A percentile compares a stretch with the other conserved stretches of the same genome.
These are phyloP conservation scores for Metarhizium album DNA, from an alignment of 2,329 filamentous ascomycete genomes.

Conservation along the genomic window DNA sequence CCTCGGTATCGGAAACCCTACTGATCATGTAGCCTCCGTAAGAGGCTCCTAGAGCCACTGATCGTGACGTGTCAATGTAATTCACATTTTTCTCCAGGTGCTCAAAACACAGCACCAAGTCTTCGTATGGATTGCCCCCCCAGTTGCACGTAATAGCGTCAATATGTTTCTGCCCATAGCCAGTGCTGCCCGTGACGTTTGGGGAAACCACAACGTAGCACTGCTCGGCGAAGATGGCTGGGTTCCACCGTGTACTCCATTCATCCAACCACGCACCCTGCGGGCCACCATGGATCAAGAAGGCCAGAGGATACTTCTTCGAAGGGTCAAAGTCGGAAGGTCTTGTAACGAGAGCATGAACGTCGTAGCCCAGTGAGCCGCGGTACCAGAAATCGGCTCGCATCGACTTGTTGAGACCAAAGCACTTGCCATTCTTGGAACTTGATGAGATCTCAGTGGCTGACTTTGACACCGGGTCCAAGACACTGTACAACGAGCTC, in stretches of 20 bases:
- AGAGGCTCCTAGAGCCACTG: conserved; percentile 64
- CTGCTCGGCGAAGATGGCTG: conserved; percentile 75
- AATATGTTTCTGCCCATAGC: conserved; percentile 67
- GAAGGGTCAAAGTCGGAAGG: conserved; percentile 55
- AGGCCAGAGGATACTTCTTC: conserved; percentile 69
- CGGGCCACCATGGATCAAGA: conserved; percentile 75
- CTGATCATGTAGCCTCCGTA: conserved; percentile 71
- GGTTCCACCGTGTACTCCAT: conserved; percentile 81
- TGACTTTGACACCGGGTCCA: conserved; percentile 34
- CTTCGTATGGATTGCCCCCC: conserved; percentile 76
- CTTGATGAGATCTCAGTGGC: conserved; percentile 47
- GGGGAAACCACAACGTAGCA: conserved; percentile 75
- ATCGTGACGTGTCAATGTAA: conserved; percentile 57
- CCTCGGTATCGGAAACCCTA: conserved; percentile 19
- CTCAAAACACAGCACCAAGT: conserved; percentile 69
- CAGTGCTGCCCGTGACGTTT: conserved; percentile 75
- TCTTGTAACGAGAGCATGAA: conserved; percentile 59
- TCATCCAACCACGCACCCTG: conserved; percentile 65
- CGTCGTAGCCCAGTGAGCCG: conserved; percentile 50
- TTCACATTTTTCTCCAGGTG: conserved; percentile 55
- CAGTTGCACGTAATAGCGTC: conserved; percentile 71
- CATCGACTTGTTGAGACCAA: conserved; percentile 54
- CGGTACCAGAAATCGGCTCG: conserved; percentile 59
- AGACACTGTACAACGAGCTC: conserved; percentile 56
- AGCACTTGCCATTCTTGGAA: conserved; percentile 52